Base-by-base conservation (phyloP, 768 basidiomycete genomes). In the Tylopilus felleus region DNA sequence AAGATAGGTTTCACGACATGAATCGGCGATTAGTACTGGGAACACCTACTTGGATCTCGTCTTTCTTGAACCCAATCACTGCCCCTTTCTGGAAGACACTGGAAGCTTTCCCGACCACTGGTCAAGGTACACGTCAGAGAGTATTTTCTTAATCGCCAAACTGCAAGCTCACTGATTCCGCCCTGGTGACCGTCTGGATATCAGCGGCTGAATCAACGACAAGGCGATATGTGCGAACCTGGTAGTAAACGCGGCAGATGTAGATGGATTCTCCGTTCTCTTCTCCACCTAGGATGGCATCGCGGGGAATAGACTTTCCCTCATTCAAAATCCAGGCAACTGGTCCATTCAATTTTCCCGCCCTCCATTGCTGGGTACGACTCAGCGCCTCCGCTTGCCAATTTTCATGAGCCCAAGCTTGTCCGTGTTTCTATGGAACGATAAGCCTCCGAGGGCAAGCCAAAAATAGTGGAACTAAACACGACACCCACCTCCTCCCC, bases 61-160 rank as follows among this genome's bases (percentile, higher is more conserved):
- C 72, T 58, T 80, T 72, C 43, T 70, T 74, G 63, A 77, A 88
- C 16, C 88, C 86, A 49, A 90, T 78, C 39, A 81, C 78, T 19
- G 75, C 82, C 8, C 88, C 88, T 59, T 83, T 78, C 64, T 81
- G 63, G 71, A 85, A 82, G 17, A 71, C 73, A 4, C 65, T 57
- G 25, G 80, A 82, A 2, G 85, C 86, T 62, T 86, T 88, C 17
- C 88, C 88, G 51, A 87, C 60, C 62, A 85, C 87, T 88, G 54
- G 12, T 43, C 52, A 35, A 51, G 27, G 40, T 21, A 36, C 33
- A 38, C 14, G 23, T 60, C 45, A 54, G 53, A 31, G 22, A 25
- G 36, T 16, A 31, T 51, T 43, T 42, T 19, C 31, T 7, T 16
- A 29, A 35, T 19, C 4, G 14, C 1, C 49, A 22, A 40, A 38